These are phyloP conservation scores for Colletotrichum agaves DNA, from an alignment of 2,329 filamentous ascomycete species.

Conservation along the genomic window DNA sequence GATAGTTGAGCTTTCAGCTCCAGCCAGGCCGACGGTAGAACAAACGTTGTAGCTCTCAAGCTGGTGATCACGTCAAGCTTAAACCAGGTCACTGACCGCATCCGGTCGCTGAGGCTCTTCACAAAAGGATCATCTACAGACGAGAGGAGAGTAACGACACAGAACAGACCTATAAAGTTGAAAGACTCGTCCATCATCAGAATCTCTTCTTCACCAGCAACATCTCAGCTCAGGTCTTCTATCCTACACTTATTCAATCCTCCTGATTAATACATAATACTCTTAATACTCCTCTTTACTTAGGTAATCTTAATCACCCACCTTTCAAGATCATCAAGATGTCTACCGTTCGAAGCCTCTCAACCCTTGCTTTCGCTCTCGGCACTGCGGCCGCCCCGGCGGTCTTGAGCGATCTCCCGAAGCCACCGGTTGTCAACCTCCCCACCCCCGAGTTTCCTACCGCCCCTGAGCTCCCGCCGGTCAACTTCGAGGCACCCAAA, in stretches of 20 bases:
- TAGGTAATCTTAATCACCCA: neutral
- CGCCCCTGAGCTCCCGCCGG: neutral
- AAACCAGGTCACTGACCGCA: constrained; percentile 1
- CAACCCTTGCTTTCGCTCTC: constrained; percentile 3
- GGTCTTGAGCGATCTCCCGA: neutral
- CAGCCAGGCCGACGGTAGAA: neutral
- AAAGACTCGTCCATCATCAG: neutral
- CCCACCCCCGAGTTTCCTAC: neutral
- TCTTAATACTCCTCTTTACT: neutral
- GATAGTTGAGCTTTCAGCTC: neutral
- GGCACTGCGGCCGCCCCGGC: constrained; percentile 19
- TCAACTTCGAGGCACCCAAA: neutral
- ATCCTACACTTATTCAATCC: neutral
- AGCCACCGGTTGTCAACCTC: neutral
- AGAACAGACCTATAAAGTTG: neutral
- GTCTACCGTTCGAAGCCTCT: constrained; percentile 15
- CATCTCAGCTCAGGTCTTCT: constrained; percentile 22
- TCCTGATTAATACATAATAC: constrained; percentile 6
- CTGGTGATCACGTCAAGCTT: constrained; percentile 1
- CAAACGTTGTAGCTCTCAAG: neutral
- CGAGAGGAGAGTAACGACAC: neutral
- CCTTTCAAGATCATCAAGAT: constrained; percentile 14
- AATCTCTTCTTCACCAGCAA: neutral
- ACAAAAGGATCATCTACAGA: neutral
- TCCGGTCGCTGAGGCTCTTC: neutral